Base-by-base conservation (phyloP, 306 rosid genomes). In the Chamaecrista fasciculata region DNA sequence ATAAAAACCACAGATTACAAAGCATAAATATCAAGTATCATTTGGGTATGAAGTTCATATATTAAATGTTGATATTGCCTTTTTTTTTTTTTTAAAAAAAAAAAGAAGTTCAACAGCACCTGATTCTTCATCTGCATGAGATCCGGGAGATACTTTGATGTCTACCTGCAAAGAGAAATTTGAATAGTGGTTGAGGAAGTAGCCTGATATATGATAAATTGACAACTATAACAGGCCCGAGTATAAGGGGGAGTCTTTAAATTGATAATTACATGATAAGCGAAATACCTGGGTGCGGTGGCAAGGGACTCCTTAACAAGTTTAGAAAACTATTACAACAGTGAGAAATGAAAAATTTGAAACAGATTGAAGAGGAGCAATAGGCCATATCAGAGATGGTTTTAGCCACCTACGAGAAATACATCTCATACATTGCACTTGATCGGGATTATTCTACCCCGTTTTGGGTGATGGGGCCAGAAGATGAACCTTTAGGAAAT, bases 91-190 rank as follows among this genome's bases (percentile, higher is more conserved):
- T n/a, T n/a, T n/a, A n/a, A n/a, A n/a, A n/a, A n/a, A n/a, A 25
- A 37, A 37, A 14, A 68, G 4, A 28, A 59, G 50, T 72, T 57
- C 16, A 53, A 71, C 42, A 71, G 79, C 40, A 93, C 98, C 97
- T 60, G 97, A 90, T 60, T 88, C 96, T 81, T 93, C 98, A 52
- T 85, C 66, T 8, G 98, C 96, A 77, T 93, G 98, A 62, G 98
- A 93, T 80, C 98, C 98, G 3, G 97, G 92, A 79, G 87, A 83
- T 62, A 93, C 98, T 80, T 90, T 90, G 77, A 93, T 93, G 76
- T 93, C 98, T 83, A 90, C 98, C 98, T 90, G 81, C 82, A 58
- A 63, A 36, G 70, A 71, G 67, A 40, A 49, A 74, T 67, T 78
- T 53, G 57, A 43, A 29, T 65, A 63, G 66, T 47, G 71, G 42